Percentiles rank a stretch among this genome's conserved stretches.
These are phyloP conservation scores for Sphagnum magellanicum DNA, from an alignment of 228 moss, liverwort and hornwort species.

Conservation along the genomic window DNA sequence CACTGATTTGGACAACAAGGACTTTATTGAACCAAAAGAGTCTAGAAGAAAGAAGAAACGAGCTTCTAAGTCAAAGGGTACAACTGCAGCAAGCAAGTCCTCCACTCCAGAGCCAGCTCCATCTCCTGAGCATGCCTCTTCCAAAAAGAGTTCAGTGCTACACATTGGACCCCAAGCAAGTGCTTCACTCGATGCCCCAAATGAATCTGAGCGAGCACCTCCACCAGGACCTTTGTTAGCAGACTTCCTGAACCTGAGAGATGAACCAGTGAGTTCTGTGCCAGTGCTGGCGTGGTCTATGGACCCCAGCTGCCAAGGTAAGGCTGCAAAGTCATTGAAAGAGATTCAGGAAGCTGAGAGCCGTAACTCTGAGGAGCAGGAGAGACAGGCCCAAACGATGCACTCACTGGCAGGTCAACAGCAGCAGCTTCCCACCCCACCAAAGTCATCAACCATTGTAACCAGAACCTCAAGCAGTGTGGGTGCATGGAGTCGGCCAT, in stretches of 20 bases:
- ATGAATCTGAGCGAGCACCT: slow-evolving; percentile 32
- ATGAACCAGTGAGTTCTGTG: slow-evolving; percentile 31
- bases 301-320: slow-evolving; percentile 58
- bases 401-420: slow-evolving; percentile 43
- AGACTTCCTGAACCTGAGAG: slow-evolving; percentile 66
- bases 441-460: slow-evolving; percentile 73
- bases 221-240: slow-evolving; percentile 82
- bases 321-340: slow-evolving; percentile 74
- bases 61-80: slow-evolving; percentile 80
- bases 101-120: slow-evolving; percentile 41
- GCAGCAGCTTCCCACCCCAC: slow-evolving; percentile 23
- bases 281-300: slow-evolving; percentile 52
- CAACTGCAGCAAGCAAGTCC: slow-evolving; percentile 36
- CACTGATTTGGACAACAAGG: slow-evolving; percentile 60
- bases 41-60: slow-evolving; percentile 96
- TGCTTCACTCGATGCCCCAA: slow-evolving; percentile 52
- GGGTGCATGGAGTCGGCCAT: slow-evolving; percentile 75
- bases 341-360: slow-evolving; percentile 95
- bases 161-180: slow-evolving; percentile 12
- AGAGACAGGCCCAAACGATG: slow-evolving; percentile 55
- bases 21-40: slow-evolving; percentile 95
- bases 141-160: too few species aligned
- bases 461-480: slow-evolving; percentile 76
- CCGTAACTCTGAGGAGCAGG: slow-evolving; percentile 86
- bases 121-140: slow-evolving; percentile 17